Conservation (phyloP, 441 rosid genomes). For the Corymbia calophylla region DNA sequence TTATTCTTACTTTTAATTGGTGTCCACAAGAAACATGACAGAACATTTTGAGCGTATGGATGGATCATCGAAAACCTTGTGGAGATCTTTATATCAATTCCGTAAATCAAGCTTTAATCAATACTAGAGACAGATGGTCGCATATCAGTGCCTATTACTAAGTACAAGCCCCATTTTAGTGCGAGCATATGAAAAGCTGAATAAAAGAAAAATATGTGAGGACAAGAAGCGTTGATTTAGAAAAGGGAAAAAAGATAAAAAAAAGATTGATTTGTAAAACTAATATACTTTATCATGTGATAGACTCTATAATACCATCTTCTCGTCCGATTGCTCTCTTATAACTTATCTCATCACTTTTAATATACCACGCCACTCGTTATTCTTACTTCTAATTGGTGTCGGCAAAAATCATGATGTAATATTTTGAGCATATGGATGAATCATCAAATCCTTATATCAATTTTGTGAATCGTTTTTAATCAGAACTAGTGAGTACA, state of each 20-base stretch:
- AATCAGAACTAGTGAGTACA: not conserved
- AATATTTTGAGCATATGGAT: not conserved
- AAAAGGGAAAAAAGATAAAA: not conserved
- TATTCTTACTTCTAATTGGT: not conserved
- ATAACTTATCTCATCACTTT: not conserved
- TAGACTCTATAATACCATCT: not conserved
- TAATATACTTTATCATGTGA: not conserved
- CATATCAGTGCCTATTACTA: too few relatives aligned
- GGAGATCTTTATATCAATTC: too few relatives aligned
- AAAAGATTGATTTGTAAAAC: not conserved
- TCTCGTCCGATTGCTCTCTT: accelerated
- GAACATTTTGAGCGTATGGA: not conserved
- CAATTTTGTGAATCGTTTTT: not conserved
- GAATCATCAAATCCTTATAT: not conserved
- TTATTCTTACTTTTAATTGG: not conserved
- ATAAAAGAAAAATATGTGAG: too few relatives aligned
- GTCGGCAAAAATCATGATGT: not conserved
- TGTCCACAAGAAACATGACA: not conserved
- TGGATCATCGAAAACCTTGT: not conserved
- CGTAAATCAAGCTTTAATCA: not conserved
- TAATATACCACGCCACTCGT: not conserved
- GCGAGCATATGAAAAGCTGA: too few relatives aligned
- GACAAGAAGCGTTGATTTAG: not conserved
- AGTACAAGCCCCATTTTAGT: too few relatives aligned
- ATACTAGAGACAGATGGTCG: not conserved